Conservation (phyloP, 1,139 yeast genomes). For the Lodderomyces theae region DNA sequence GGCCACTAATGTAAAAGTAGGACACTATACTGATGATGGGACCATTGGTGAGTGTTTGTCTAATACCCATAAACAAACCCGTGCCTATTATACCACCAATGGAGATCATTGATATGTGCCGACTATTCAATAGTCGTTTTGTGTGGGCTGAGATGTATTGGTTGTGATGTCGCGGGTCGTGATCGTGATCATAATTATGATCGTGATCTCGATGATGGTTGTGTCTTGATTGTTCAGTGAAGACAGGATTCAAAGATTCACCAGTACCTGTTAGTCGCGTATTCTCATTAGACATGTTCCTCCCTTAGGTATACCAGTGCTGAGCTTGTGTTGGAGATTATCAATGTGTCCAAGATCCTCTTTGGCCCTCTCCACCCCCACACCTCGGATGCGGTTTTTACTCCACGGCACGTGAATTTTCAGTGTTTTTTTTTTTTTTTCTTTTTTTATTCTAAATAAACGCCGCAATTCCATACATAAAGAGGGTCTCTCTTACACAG, state of each 20-base stretch:
- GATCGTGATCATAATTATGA: too few relatives aligned
- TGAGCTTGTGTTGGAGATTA: too few relatives aligned
- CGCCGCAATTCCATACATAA: background rate
- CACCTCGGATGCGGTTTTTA: too few relatives aligned
- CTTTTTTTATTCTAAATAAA: too few relatives aligned
- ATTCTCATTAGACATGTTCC: background rate
- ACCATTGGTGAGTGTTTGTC: slow-evolving; percentile 18
- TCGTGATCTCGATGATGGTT: too few relatives aligned
- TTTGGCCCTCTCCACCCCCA: background rate
- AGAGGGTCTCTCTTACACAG: background rate
- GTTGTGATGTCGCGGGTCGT: background rate
- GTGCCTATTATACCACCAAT: slow-evolving; percentile 30
- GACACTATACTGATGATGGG: slow-evolving; percentile 21
- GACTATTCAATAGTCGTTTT: slow-evolving; percentile 17
- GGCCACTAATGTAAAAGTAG: slow-evolving; percentile 18
- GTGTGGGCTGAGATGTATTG: slow-evolving; percentile 9
- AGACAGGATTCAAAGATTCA: background rate
- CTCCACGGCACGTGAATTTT: slow-evolving; percentile 1
- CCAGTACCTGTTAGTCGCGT: background rate
- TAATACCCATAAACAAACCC: slow-evolving; percentile 25
- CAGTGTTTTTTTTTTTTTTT: too few relatives aligned
- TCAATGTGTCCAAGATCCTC: too few relatives aligned
- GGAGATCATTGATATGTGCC: slow-evolving; percentile 23
- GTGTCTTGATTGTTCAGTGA: background rate
- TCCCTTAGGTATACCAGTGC: too few relatives aligned